phyloP scores from a whole-genome alignment of 208 protist species.

The Leishmania turanica region DNA sequence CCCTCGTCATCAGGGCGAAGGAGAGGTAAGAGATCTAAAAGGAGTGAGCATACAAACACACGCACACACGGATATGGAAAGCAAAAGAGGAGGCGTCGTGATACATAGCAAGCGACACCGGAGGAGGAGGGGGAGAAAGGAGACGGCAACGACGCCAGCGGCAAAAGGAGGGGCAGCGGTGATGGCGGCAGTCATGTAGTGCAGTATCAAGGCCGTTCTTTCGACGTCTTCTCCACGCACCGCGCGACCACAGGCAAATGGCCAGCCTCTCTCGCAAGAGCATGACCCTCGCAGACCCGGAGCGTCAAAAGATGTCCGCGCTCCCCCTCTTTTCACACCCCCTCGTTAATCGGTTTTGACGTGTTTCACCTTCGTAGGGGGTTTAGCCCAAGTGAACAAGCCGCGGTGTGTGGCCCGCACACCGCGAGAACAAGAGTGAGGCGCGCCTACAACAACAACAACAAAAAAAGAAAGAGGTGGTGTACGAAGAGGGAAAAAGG shows the following conservation, averaged over 20 bases:
- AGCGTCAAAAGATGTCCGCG: background rate
- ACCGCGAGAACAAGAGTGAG: background rate
- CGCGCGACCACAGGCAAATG: background rate
- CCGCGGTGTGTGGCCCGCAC: background rate
- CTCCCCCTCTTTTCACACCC: background rate
- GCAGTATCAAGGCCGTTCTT: background rate
- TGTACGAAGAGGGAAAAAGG: background rate
- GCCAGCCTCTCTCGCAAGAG: background rate
- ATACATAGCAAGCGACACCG: background rate
- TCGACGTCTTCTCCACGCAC: background rate
- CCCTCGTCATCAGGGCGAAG: background rate
- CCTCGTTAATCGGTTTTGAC: background rate
- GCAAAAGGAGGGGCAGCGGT: background rate
- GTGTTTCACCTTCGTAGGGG: background rate
- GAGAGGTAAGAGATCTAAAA: slow-evolving; percentile 1
- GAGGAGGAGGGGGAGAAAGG: background rate
- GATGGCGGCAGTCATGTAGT: background rate
- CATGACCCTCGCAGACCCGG: background rate
- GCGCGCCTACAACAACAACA: background rate
- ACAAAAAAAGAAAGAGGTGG: background rate
- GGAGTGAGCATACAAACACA: background rate
- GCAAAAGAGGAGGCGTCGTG: background rate
- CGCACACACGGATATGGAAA: background rate
- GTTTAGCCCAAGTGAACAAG: background rate
- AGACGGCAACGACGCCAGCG: background rate